Base-by-base conservation (phyloP, 2,329 filamentous ascomycete species). In the Capronia coronata region DNA sequence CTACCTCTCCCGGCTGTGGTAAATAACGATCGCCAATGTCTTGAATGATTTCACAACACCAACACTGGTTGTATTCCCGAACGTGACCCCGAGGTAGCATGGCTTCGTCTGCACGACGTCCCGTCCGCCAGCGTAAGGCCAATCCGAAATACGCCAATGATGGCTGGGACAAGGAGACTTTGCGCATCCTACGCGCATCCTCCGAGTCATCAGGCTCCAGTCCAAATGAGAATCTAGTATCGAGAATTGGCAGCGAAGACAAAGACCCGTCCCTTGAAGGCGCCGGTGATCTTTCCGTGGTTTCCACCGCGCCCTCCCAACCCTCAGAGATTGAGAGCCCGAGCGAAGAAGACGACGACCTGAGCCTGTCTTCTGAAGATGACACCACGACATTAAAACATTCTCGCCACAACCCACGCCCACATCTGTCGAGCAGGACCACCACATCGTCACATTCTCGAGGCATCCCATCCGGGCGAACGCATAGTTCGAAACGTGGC, bases 401-500 rank as follows among this genome's bases (percentile, higher is more conserved):
- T 21, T 29, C 13, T 10, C 30, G 27, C 45, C 7, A 19, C 13
- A 23, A 22, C 21, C 14, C 22, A 16, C 43, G 40, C n/a, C 22
- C 9, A 11, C n/a, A 21, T 11, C 16, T 19, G 4, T 40, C 47
- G 3, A 18, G 39, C 23, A 13, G 34, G 16, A 25, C 34, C 8
- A 43, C 14, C 14, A 21, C 42, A n/a, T 63, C 65, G 3, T 62
- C 61, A 1, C 69, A 69, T 54, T 67, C 58, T 21, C 64, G 70
- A 1, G 70, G 69, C 7, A 60, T 67, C 11, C 59, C 63, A 40
- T 66, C 66, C 35, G 61, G 66, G 9, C 56, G 61, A 18, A 62
- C 66, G 13, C 65, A 67, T 49, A 61, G 65, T 22, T 65, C 64
- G 1, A 76, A 75, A 57, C 62, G 67, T 37, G 64, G 68, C n/a